A percentile compares a stretch with the other conserved stretches of the same genome.
These are phyloP conservation scores for Hylodesmum podocarpum DNA, from an alignment of 306 rosid species.

Conservation along the genomic window DNA sequence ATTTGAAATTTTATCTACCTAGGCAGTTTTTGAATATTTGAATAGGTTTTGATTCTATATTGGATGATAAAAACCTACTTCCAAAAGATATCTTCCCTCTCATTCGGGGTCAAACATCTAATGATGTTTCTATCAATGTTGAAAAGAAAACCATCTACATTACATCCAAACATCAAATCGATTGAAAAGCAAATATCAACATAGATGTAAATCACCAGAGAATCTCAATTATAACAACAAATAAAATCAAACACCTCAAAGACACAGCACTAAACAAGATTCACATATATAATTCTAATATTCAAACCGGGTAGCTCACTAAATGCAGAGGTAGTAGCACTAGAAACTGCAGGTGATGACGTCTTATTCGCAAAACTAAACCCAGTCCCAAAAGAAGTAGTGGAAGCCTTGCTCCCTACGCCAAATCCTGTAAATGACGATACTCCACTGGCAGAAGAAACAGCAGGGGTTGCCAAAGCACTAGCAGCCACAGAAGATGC, in stretches of 20 bases:
- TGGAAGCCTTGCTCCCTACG: constrained; percentile 17
- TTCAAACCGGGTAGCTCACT: constrained; percentile 42
- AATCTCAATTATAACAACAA: background rate
- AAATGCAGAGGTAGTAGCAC: constrained; percentile 39
- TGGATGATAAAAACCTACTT: too few relatives aligned
- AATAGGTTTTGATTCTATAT: too few relatives aligned
- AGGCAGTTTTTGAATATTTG: background rate
- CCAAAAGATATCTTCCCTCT: too few relatives aligned
- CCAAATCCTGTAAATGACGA: constrained; percentile 48
- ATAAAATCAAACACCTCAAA: background rate
- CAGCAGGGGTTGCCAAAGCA: constrained; percentile 24
- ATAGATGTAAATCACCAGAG: background rate
- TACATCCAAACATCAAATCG: background rate
- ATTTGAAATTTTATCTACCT: background rate
- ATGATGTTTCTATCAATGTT: too few relatives aligned
- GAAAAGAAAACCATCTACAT: background rate
- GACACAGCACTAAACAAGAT: background rate
- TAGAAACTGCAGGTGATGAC: constrained; percentile 49
- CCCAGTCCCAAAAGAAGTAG: constrained; percentile 56
- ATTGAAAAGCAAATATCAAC: background rate
- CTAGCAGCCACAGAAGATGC: constrained; percentile 40
- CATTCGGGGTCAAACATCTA: too few relatives aligned
- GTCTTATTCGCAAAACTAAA: constrained; percentile 48
- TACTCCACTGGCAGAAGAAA: constrained; percentile 39
- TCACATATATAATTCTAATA: background rate